phyloP scores from a whole-genome alignment of 257 asterid genomes.

The Solanum etuberosum region DNA sequence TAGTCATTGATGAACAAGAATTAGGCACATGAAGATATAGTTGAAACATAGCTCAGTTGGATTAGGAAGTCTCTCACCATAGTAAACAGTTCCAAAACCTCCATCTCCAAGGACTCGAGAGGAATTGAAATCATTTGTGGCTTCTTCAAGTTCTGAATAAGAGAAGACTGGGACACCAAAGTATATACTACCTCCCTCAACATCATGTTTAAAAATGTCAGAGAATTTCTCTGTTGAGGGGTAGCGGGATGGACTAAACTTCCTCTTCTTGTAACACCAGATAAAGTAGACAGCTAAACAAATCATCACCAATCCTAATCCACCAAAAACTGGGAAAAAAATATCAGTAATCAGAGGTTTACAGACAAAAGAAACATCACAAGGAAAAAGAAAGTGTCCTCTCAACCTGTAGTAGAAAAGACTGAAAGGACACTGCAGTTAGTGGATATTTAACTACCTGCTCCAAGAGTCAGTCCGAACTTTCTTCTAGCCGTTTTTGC shows the following conservation, averaged over 20 bases:
- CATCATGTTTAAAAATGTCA: neutral
- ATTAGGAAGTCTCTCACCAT: neutral
- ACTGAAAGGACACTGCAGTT: neutral
- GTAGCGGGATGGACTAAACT: neutral
- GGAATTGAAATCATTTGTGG: neutral
- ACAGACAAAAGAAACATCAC: neutral
- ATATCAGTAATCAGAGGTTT: neutral
- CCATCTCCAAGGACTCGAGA: constrained; percentile 1
- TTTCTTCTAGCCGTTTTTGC: neutral
- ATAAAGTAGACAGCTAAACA: neutral
- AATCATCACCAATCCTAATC: neutral
- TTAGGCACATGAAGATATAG: neutral
- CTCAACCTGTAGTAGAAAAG: neutral
- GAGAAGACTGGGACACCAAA: neutral
- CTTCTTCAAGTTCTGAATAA: neutral
- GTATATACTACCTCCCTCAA: neutral
- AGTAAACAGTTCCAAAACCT: constrained; percentile 3
- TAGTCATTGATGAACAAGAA: neutral
- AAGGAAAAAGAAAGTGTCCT: neutral
- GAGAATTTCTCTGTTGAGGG: neutral
- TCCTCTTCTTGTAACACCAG: neutral
- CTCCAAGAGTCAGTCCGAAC: neutral
- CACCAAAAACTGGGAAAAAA: neutral
- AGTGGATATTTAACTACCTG: neutral
- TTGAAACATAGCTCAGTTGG: neutral